Evolutionary conservation across 2,329 filamentous ascomycete genomes (phyloP).

Genomic region (Arthrobotrys conoides): DNA sequence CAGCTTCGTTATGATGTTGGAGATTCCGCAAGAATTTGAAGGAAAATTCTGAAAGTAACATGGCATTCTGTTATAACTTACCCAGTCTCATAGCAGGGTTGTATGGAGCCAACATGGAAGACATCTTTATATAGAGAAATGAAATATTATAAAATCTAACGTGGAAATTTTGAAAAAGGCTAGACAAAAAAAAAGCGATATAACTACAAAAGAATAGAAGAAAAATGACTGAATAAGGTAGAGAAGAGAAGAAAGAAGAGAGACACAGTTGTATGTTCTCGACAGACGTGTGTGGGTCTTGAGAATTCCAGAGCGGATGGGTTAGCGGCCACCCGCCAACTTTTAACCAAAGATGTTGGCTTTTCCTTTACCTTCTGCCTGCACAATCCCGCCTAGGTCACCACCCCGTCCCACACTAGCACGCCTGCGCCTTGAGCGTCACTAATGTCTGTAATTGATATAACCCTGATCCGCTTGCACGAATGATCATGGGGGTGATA

Average conservation of each 20-base stretch:
- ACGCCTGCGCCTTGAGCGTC: constrained; percentile 21
- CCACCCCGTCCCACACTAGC: constrained; percentile 15
- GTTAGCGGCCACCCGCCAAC: constrained; percentile 41
- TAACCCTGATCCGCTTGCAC: constrained; percentile 20
- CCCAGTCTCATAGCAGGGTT: constrained; percentile 67
- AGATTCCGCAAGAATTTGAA: not conserved
- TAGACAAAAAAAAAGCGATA: constrained; percentile 3
- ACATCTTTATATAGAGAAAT: constrained; percentile 62
- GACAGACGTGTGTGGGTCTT: constrained; percentile 4
- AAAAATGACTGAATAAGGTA: not conserved
- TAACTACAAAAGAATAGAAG: constrained; percentile 17
- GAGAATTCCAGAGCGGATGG: constrained; percentile 32
- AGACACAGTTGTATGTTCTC: constrained; percentile 25
- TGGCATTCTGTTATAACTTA: constrained; percentile 30
- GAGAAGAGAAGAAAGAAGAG: constrained; percentile 8
- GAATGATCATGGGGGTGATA: constrained; percentile 9
- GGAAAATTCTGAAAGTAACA: not conserved
- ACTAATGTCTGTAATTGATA: constrained; percentile 16
- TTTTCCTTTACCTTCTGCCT: constrained; percentile 24
- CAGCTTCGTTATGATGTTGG: not conserved
- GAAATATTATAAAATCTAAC: constrained; percentile 22
- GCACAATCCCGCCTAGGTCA: constrained; percentile 31
- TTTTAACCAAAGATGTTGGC: constrained; percentile 52
- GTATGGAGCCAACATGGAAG: constrained; percentile 66
- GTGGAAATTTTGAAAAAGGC: not conserved